Conservation (phyloP, 2,329 filamentous ascomycete genomes). For the Penicillium sp. region DNA sequence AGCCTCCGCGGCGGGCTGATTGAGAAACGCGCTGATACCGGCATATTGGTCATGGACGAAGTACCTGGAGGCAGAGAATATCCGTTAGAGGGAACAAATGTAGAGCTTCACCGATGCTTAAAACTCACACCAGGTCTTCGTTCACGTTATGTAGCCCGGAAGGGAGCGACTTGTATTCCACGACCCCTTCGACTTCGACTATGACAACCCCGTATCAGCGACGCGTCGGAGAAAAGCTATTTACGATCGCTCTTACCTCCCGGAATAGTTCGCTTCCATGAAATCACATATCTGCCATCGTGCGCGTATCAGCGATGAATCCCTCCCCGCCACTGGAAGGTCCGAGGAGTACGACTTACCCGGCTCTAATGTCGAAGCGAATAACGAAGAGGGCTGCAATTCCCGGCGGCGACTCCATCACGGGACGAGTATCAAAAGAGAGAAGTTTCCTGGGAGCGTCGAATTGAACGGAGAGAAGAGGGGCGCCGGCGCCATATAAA, state of each 20-base stretch:
- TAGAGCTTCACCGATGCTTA: neutral
- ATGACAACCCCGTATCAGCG: constrained; percentile 16
- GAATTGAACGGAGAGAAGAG: constrained; percentile 28
- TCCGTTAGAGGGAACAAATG: constrained; percentile 8
- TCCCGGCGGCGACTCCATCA: constrained; percentile 41
- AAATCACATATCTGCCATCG: constrained; percentile 68
- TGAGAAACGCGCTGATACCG: constrained; percentile 88
- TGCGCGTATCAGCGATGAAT: constrained; percentile 13
- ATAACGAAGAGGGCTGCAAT: constrained; percentile 84
- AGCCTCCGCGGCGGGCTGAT: constrained; percentile 72
- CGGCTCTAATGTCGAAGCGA: constrained; percentile 87
- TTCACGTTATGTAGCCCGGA: constrained; percentile 87
- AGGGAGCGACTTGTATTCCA: constrained; percentile 95
- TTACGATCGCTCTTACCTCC: constrained; percentile 53
- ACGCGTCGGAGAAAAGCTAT: neutral
- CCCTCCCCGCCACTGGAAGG: constrained; percentile 5
- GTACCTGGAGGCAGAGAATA: constrained; percentile 60
- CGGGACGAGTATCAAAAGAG: constrained; percentile 34
- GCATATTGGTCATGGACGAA: constrained; percentile 84
- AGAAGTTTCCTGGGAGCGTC: constrained; percentile 30
- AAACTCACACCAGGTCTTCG: constrained; percentile 67
- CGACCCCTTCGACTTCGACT: constrained; percentile 72
- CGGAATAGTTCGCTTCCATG: constrained; percentile 74
- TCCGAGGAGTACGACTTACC: constrained; percentile 52
- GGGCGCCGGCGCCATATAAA: constrained; percentile 15